phyloP scores from a whole-genome alignment of 768 basidiomycete genomes.

The Agrocybe pediades region DNA sequence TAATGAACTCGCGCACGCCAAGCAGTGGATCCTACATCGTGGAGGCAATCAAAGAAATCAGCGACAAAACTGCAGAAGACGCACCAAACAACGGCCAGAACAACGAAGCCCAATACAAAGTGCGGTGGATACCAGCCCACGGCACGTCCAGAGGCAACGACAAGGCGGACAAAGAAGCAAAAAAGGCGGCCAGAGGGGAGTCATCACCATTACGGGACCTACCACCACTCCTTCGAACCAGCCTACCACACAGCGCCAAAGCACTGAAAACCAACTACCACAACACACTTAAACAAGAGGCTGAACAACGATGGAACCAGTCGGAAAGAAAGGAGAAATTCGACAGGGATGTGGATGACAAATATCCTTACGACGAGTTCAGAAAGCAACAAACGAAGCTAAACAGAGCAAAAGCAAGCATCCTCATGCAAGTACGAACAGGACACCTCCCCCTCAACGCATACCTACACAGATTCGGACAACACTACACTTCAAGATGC shows the following conservation, averaged over 20 bases:
- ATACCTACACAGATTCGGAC: no score
- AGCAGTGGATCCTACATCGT: conserved; percentile 16
- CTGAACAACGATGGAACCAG: conserved; percentile 7
- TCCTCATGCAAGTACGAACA: conserved; percentile 27
- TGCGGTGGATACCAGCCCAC: conserved; percentile 27
- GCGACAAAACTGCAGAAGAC: neutral
- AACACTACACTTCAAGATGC: no score
- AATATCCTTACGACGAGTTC: conserved; percentile 15
- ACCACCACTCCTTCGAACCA: conserved; percentile 5
- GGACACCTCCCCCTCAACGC: no score
- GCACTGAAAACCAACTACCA: conserved; percentile 11
- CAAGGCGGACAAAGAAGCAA: conserved; percentile 23
- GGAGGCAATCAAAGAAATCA: neutral
- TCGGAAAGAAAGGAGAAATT: neutral
- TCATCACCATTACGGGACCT: conserved; percentile 10
- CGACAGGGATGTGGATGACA: conserved; percentile 8
- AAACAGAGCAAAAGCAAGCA: conserved; percentile 5
- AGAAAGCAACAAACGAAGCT: conserved; percentile 5
- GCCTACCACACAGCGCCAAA: conserved; percentile 12
- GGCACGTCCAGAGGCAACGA: conserved; percentile 24
- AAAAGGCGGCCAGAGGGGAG: conserved; percentile 26
- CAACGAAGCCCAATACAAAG: neutral
- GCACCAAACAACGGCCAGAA: conserved; percentile 5
- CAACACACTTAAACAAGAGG: conserved; percentile 5
- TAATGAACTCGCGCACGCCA: neutral